phyloP scores from a whole-genome alignment of 495 filamentous ascomycete species.

The Immersiella caudata region DNA sequence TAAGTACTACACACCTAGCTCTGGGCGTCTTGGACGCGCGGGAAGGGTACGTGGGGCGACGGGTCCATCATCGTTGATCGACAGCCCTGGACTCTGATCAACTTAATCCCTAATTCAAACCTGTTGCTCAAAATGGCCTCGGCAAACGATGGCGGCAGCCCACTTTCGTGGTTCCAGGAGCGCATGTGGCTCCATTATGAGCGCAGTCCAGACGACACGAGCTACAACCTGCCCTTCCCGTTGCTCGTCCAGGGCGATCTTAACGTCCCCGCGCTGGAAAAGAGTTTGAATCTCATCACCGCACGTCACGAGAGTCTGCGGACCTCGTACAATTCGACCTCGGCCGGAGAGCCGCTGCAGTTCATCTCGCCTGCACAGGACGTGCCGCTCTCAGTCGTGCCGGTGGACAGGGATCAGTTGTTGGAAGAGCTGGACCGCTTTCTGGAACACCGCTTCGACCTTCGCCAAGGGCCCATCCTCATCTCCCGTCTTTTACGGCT shows the following conservation, averaged over 20 bases:
- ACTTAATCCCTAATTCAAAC: background rate
- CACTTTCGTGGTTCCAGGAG: slow-evolving; percentile 3
- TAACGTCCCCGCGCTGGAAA: slow-evolving; percentile 1
- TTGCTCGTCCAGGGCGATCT: background rate
- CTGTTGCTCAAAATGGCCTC: background rate
- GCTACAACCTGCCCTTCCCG: slow-evolving; percentile 9
- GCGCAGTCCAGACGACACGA: slow-evolving; percentile 6
- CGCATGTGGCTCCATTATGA: slow-evolving; percentile 6
- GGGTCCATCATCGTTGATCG: too few relatives aligned
- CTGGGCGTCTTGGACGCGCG: too few relatives aligned
- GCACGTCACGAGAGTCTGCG: background rate
- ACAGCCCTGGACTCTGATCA: too few relatives aligned
- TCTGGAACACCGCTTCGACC: slow-evolving; percentile 2
- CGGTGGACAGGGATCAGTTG: background rate
- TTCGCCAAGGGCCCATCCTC: background rate
- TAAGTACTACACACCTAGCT: too few relatives aligned
- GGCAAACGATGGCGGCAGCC: background rate
- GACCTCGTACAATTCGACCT: background rate
- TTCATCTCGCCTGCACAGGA: background rate
- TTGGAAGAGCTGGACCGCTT: background rate
- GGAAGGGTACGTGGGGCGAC: too few relatives aligned
- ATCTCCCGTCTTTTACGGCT: background rate
- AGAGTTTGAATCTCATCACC: background rate
- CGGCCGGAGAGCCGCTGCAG: background rate
- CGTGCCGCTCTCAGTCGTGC: background rate